A percentile compares a stretch with the other conserved stretches of the same genome.
Conservation (phyloP, 495 filamentous ascomycete species). For the Penicillium paradoxum region DNA sequence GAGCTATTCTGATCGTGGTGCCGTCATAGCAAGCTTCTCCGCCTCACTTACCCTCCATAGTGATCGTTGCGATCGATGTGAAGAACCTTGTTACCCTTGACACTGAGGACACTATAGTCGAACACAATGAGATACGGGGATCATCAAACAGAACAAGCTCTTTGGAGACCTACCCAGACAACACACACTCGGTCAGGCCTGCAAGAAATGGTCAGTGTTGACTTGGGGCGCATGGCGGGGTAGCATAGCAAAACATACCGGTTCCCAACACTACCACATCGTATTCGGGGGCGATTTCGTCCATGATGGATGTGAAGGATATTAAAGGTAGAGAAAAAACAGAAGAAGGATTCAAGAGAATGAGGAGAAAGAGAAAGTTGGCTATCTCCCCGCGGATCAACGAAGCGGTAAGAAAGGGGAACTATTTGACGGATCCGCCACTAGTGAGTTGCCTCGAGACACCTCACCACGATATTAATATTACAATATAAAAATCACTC, state of each 20-base stretch:
- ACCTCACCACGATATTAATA: neutral
- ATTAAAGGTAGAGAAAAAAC: constrained; percentile 2
- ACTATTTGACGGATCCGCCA: constrained; percentile 31
- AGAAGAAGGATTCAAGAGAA: constrained; percentile 9
- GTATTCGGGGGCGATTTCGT: constrained; percentile 95
- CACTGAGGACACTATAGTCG: constrained; percentile 77
- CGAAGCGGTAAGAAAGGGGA: constrained; percentile 29
- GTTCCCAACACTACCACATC: constrained; percentile 98
- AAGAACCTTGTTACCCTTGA: constrained; percentile 97
- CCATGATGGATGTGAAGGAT: constrained; percentile 54
- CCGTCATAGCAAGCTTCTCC: constrained; percentile 15
- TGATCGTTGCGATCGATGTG: constrained; percentile 99
- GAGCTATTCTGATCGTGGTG: constrained; percentile 15
- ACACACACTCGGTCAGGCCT: constrained; percentile 98
- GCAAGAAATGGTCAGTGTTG: constrained; percentile 29
- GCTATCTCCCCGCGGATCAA: constrained; percentile 29
- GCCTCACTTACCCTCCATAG: constrained; percentile 81
- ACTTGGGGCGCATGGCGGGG: constrained; percentile 30
- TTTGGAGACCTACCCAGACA: constrained; percentile 69
- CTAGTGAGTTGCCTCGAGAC: constrained; percentile 23
- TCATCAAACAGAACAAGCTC: neutral
- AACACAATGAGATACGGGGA: constrained; percentile 4
- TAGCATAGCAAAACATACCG: constrained; percentile 56
- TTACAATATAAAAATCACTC: neutral
- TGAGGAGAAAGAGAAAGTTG: constrained; percentile 18